Conservation (phyloP, 805 yeast species). For the Hanseniaspora nectarophila region DNA sequence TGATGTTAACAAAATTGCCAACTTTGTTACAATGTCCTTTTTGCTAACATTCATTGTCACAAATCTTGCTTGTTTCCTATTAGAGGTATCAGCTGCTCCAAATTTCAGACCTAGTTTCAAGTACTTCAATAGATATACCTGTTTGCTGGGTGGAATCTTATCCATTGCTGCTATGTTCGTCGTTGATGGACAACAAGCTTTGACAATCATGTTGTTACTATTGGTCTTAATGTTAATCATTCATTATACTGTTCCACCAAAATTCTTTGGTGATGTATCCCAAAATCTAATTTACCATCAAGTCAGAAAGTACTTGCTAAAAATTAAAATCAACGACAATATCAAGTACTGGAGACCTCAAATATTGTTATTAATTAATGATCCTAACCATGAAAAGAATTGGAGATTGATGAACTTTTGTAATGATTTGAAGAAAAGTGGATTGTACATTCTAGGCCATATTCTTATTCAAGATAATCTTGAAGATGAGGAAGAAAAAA, state of each 20-base stretch:
- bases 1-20: constrained; percentile 87
- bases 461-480: constrained; percentile 34
- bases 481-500: constrained; percentile 33
- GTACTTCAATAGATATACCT: constrained; percentile 73
- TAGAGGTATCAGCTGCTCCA: constrained; percentile 89
- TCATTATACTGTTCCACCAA: constrained; percentile 87
- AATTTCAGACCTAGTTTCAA: constrained; percentile 92
- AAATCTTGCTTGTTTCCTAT: constrained; percentile 80
- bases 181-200: constrained; percentile 84
- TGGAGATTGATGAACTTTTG: constrained; percentile 90
- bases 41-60: constrained; percentile 91
- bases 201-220: constrained; percentile 56
- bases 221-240: constrained; percentile 59
- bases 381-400: constrained; percentile 59
- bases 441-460: constrained; percentile 83
- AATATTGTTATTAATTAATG: constrained; percentile 72
- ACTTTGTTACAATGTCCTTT: constrained; percentile 93
- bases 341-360: constrained; percentile 99
- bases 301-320: constrained; percentile 69
- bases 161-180: constrained; percentile 82
- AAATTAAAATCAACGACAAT: constrained; percentile 76
- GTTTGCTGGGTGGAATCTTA: constrained; percentile 56
- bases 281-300: constrained; percentile 92
- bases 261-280: constrained; percentile 96
- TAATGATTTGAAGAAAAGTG: constrained; percentile 90